These are phyloP conservation scores for Catunica adiposa DNA, from an alignment of 2,329 filamentous ascomycete species.

Conservation along the genomic window DNA sequence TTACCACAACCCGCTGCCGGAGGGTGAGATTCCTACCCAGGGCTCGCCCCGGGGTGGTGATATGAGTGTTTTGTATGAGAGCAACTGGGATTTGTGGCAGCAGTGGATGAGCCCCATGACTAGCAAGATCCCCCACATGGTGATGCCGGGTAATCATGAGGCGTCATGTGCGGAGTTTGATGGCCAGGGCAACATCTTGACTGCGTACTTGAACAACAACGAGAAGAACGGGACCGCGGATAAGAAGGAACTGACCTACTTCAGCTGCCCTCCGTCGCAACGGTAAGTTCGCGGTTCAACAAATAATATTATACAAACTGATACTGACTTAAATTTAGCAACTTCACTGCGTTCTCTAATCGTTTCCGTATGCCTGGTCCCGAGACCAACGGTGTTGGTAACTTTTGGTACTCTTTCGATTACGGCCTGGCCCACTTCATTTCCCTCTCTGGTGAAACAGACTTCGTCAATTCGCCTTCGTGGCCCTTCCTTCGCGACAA, in stretches of 20 bases:
- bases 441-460: conserved; percentile 31
- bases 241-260: conserved; percentile 28
- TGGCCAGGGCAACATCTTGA: conserved; percentile 26
- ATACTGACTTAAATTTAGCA: conserved; percentile 16
- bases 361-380: conserved; percentile 34
- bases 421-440: conserved; percentile 37
- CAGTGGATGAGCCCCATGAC: conserved; percentile 30
- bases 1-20: conserved; percentile 29
- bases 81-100: conserved; percentile 36
- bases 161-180: conserved; percentile 32
- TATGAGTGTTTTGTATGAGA: conserved; percentile 32
- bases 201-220: conserved; percentile 30
- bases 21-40: conserved; percentile 28
- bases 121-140: conserved; percentile 32
- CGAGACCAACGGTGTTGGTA: conserved; percentile 31
- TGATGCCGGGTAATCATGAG: conserved; percentile 34
- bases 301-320: background rate
- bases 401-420: conserved; percentile 39
- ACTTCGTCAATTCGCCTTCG: conserved; percentile 31
- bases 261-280: conserved; percentile 35
- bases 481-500: conserved; percentile 29
- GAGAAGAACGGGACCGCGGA: conserved; percentile 26
- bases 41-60: conserved; percentile 31
- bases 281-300: conserved; percentile 18
- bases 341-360: conserved; percentile 34